These are phyloP conservation scores for Pichia sp. DNA, from an alignment of 1,139 yeast species.

Conservation along the genomic window DNA sequence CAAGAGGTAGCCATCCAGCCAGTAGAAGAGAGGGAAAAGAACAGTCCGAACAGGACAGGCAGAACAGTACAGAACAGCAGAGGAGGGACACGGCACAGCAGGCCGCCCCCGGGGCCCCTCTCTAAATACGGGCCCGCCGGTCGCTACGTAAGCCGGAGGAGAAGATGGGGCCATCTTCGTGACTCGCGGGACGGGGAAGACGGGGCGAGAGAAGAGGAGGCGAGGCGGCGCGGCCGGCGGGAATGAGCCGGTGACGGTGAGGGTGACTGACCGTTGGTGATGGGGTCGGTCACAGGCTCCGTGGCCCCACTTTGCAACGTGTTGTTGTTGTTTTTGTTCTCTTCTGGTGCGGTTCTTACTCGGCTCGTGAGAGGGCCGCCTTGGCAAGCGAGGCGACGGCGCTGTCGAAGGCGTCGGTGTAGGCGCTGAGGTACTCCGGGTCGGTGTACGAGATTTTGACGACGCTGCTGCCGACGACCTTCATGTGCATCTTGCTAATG, in stretches of 20 bases:
- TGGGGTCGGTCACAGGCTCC: background rate
- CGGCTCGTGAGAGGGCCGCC: background rate
- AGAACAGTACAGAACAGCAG: too few species aligned
- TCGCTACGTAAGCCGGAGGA: background rate
- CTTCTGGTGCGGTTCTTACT: too few species aligned
- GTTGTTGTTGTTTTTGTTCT: background rate
- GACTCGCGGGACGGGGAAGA: background rate
- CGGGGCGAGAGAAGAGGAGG: too few species aligned
- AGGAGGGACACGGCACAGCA: too few species aligned
- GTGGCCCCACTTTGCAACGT: background rate
- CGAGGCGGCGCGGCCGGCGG: background rate
- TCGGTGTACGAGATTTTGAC: background rate
- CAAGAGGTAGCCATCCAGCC: too few species aligned
- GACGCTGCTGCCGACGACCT: background rate
- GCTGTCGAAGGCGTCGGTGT: background rate
- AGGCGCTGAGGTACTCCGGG: background rate
- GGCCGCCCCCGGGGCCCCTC: too few species aligned
- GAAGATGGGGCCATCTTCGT: background rate
- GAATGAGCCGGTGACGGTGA: too few species aligned
- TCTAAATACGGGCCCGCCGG: too few species aligned
- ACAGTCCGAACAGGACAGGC: too few species aligned
- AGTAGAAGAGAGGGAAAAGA: too few species aligned
- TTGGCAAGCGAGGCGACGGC: background rate
- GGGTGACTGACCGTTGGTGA: too few species aligned
- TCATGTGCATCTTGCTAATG: conserved; percentile 3